Base-by-base conservation (phyloP, 441 rosid genomes). In the Populus hybrid region DNA sequence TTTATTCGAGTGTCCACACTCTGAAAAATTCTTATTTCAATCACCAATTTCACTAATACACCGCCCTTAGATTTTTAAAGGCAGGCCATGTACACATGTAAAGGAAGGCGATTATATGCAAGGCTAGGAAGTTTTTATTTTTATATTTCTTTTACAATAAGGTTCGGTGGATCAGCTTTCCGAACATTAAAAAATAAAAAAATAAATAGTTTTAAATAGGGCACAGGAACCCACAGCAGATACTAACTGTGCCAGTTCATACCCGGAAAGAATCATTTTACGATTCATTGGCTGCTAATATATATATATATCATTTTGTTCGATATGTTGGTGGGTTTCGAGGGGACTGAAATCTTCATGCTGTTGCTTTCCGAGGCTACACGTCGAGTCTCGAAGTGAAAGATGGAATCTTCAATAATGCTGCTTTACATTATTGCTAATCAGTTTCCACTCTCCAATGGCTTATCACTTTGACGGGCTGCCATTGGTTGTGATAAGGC, bases 401-500 rank as follows among this genome's bases (percentile, higher is more conserved):
- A 42, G 53, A 46, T 34, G 71, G 74, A 80, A 80, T 71, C 83
- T 74, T 63, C 30, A 63, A 71, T 71, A 53, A 73, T 42, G 68
- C 53, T 46, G 11, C 36, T 76, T 71, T 77, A 46, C 71, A 82
- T 66, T 83, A 79, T 78, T 76, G 75, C 19, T 11, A 57, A 5
- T 38, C 32, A 35, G 35, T n/a, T 35, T 53, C 66, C 28, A 3
- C 9, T 76, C 65, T 8, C 65, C 72, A 18, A 50, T 34, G 73
- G 59, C 75, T 50, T 72, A 50, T 69, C 80, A 66, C 34, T 72
- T 73, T 23, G 30, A 32, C 10, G 61, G 36, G 3, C 26, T 23
- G 4, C 53, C 23, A 67, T 70, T 42, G 67, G 67, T 19, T 21
- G 11, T 16, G 32, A 61, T 34, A 67, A 28, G 65, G 61, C 61